phyloP scores from a whole-genome alignment of 306 rosid genomes.

The Vigna unguiculata region DNA sequence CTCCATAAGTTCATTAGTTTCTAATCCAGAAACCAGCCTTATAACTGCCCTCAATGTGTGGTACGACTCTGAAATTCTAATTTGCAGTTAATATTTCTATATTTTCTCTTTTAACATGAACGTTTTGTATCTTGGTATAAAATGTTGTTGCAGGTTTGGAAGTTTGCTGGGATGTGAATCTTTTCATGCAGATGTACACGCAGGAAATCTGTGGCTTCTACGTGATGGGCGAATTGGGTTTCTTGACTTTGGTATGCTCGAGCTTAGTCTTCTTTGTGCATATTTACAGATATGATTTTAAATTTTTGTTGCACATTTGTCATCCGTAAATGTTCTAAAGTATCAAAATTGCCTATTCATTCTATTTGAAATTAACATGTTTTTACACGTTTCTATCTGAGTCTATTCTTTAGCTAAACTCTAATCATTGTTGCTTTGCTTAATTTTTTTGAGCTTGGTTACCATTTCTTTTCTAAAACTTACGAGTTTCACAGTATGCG shows the following conservation, averaged over 20 bases:
- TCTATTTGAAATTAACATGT: slow-evolving; percentile 28
- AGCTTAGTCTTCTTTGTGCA: slow-evolving; percentile 35
- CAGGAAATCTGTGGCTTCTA: slow-evolving; percentile 93
- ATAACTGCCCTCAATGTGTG: slow-evolving; percentile 96
- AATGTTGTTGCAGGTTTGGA: slow-evolving; percentile 81
- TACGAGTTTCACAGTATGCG: background rate
- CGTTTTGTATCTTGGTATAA: slow-evolving; percentile 35
- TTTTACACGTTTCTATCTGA: background rate
- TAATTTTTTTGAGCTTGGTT: background rate
- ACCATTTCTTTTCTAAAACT: background rate
- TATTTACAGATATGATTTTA: slow-evolving; percentile 37
- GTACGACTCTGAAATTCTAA: slow-evolving; percentile 51
- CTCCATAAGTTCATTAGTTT: slow-evolving; percentile 82
- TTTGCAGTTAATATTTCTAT: background rate
- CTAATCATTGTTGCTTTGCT: slow-evolving; percentile 2
- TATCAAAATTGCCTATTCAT: slow-evolving; percentile 5
- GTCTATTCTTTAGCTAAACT: slow-evolving; percentile 5
- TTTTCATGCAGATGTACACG: slow-evolving; percentile 98
- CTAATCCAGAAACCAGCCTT: slow-evolving; percentile 87
- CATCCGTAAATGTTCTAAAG: slow-evolving; percentile 24
- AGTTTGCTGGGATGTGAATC: slow-evolving; percentile 98
- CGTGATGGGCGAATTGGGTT: slow-evolving; percentile 97
- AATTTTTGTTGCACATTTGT: slow-evolving; percentile 17
- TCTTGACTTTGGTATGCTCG: slow-evolving; percentile 89
- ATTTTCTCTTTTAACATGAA: slow-evolving; percentile 39